These are phyloP conservation scores for Tricholomella constricta DNA, from an alignment of 768 basidiomycete genomes.

Conservation along the genomic window DNA sequence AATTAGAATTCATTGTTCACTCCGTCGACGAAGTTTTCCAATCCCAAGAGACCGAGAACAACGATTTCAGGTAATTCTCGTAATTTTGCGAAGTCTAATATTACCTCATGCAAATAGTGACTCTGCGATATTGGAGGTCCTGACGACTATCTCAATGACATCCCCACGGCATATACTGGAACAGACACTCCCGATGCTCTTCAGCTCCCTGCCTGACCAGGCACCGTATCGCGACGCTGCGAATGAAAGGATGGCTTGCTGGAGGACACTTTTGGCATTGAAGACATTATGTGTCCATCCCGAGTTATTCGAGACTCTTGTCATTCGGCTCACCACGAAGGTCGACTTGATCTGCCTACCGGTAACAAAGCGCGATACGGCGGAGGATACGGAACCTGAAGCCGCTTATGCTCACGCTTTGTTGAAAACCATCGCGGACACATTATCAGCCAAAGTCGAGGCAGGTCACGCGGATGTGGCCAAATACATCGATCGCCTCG, in stretches of 20 bases:
- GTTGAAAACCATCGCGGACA: constrained; percentile 65
- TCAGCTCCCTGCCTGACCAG: constrained; percentile 69
- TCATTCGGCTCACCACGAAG: constrained; percentile 75
- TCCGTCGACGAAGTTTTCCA: constrained; percentile 71
- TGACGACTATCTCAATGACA: constrained; percentile 61
- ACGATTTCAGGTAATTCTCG: constrained; percentile 52
- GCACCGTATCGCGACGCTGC: constrained; percentile 58
- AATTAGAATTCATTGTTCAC: constrained; percentile 79
- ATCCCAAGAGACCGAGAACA: constrained; percentile 48
- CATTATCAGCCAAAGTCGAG: constrained; percentile 50
- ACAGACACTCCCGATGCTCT: constrained; percentile 80
- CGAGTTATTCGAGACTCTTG: constrained; percentile 81
- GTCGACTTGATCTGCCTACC: constrained; percentile 67
- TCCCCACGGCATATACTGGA: constrained; percentile 67
- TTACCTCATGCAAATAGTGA: constrained; percentile 42
- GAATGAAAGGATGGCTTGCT: constrained; percentile 60
- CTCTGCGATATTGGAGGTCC: constrained; percentile 53
- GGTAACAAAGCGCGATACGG: constrained; percentile 14
- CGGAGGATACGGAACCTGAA: constrained; percentile 53
- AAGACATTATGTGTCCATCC: constrained; percentile 71
- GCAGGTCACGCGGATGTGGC: constrained; percentile 69
- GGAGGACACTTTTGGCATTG: constrained; percentile 69
- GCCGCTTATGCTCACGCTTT: constrained; percentile 88
- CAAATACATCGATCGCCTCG: constrained; percentile 77
- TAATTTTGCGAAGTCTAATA: not conserved